Evolutionary conservation across 2,329 filamentous ascomycete species (phyloP).

Genomic region (Karstenula rhodostoma): DNA sequence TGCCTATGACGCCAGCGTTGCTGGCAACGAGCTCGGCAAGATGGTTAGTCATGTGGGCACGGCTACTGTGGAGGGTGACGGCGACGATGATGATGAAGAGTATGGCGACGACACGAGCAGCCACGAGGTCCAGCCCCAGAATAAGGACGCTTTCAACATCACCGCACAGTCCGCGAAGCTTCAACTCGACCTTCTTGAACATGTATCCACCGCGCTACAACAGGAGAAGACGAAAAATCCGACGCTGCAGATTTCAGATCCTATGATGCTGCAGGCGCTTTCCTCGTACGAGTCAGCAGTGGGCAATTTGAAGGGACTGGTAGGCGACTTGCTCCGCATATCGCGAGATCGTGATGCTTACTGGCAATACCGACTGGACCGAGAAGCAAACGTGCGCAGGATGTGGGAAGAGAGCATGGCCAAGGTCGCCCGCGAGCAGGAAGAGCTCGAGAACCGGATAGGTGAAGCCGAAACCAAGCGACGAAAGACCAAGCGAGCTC

Average conservation of each 20-base stretch:
- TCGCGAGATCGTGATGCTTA: constrained; percentile 93
- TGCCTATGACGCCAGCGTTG: constrained; percentile 65
- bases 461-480: constrained; percentile 91
- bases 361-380: constrained; percentile 94
- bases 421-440: constrained; percentile 92
- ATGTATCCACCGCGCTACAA: constrained; percentile 84
- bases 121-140: constrained; percentile 74
- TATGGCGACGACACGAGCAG: constrained; percentile 83
- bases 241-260: constrained; percentile 75
- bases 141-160: constrained; percentile 95
- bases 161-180: constrained; percentile 94
- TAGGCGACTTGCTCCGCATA: constrained; percentile 89
- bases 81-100: constrained; percentile 74
- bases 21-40: constrained; percentile 62
- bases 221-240: constrained; percentile 75
- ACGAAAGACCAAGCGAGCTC: constrained; percentile 84
- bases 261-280: constrained; percentile 78
- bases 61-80: constrained; percentile 65
- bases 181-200: constrained; percentile 88
- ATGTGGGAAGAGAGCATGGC: constrained; percentile 99
- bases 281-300: constrained; percentile 89
- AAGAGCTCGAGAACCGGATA: constrained; percentile 85
- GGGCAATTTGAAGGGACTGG: constrained; percentile 81
- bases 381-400: constrained; percentile 87
- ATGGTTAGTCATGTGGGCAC: constrained; percentile 59